These are phyloP conservation scores for Phyllosticta paracitricarpa DNA, from an alignment of 2,329 filamentous ascomycete genomes.

Conservation along the genomic window DNA sequence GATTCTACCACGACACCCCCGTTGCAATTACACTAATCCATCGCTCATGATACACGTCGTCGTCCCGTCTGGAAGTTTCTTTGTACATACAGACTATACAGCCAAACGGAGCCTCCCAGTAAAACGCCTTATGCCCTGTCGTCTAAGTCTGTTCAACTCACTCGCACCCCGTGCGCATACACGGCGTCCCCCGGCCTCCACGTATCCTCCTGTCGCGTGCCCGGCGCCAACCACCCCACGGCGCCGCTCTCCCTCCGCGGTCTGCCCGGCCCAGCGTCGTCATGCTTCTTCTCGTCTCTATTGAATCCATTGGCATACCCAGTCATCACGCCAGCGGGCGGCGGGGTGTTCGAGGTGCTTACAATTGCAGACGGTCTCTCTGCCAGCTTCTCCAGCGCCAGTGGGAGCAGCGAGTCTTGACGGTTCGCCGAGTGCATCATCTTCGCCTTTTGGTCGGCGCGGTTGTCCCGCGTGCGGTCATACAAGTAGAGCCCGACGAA, in stretches of 20 bases:
- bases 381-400: conserved; percentile 8
- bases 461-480: conserved; percentile 82
- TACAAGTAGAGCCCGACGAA: conserved; percentile 92
- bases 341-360: background rate
- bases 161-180: conserved; percentile 6
- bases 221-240: conserved; percentile 57
- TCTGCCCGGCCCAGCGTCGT: conserved; percentile 38
- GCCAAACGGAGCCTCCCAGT: background rate
- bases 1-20: background rate
- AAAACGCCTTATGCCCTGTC: background rate
- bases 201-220: conserved; percentile 78
- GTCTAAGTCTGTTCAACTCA: background rate
- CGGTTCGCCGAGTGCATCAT: conserved; percentile 56
- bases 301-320: conserved; percentile 12
- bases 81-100: background rate
- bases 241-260: conserved; percentile 31
- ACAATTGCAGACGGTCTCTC: background rate
- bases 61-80: background rate
- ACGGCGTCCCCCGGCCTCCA: conserved; percentile 41
- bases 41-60: background rate
- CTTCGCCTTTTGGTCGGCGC: conserved; percentile 70
- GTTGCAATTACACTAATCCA: background rate
- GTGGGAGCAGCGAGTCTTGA: conserved; percentile 54
- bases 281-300: conserved; percentile 47
- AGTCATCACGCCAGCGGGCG: conserved; percentile 1